Evolutionary conservation across 768 basidiomycete species (phyloP), one percentile per base, ranked within the genome.

Genomic region (Royoungia palumana): DNA sequence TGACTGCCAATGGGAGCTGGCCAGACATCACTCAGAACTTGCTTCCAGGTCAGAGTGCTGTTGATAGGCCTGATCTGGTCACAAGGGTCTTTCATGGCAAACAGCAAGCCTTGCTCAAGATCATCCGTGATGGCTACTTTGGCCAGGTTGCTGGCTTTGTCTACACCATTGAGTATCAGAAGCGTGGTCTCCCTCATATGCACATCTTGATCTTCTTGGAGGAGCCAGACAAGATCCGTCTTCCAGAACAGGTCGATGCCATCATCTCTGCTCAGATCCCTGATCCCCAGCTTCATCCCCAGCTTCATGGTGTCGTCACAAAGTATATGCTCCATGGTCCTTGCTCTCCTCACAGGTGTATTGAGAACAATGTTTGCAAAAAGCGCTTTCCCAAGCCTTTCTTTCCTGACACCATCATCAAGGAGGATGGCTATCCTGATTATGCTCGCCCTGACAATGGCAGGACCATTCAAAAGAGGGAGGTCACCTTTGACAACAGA

Each of bases 121-220:
- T 66, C 19, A 69, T 82, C 8, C 60, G 63, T 12, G 21, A 70
- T 35, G 70, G 70, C 8, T 61, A 75, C 36, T 71, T 78, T 64
- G 80, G 79, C 0, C 9, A 49, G 1, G 49, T 63, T 5, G 71
- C 70, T 28, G 80, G 74, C 5, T 61, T 69, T 47, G 72, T 82
- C 0, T 77, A 78, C 47, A 73, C 71, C 10, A 79, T 80, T 43
- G 77, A 84, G 50, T 82, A 80, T 55, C 80, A 82, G 56, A 82
- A 82, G 50, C 59, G 74, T 0, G 76, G 78, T 0, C 71, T 83
- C 0, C 79, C 79, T 21, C 79, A 82, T 51, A 72, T 75, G 55
- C 81, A 83, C 56, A 51, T 75, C 16, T 41, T 66, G 27, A 72
- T 80, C 34, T 70, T 53, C 59, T 67, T 64, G 4, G 60, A 52